Evolutionary conservation across 2,329 filamentous ascomycete species (phyloP).

Genomic region (Lecanoromycetidae sp.): DNA sequence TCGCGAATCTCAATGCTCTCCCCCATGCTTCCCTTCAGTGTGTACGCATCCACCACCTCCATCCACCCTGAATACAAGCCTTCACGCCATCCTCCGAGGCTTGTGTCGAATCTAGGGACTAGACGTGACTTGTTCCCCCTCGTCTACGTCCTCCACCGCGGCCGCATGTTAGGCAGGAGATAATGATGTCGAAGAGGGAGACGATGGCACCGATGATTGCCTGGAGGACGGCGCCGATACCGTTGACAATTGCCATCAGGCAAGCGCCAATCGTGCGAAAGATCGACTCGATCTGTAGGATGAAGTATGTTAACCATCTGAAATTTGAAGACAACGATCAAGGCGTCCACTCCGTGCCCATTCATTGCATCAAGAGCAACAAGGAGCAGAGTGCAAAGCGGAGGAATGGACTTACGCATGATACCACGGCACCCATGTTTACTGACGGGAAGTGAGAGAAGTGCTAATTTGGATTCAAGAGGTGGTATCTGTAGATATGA

Average conservation of each 20-base stretch:
- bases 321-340: background rate
- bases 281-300: constrained; percentile 42
- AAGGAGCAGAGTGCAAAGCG: no score
- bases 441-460: constrained; percentile 13
- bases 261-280: constrained; percentile 53
- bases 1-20: constrained; percentile 4
- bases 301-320: constrained; percentile 18
- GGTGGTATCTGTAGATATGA: no score
- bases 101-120: background rate
- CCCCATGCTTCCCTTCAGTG: background rate
- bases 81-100: background rate
- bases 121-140: constrained; percentile 20
- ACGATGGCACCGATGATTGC: constrained; percentile 58
- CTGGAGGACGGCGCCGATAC: constrained; percentile 51
- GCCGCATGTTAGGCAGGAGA: constrained; percentile 48
- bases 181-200: constrained; percentile 51
- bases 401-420: constrained; percentile 53
- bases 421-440: constrained; percentile 72
- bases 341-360: background rate
- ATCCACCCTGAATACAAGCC: background rate
- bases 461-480: no score
- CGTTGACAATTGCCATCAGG: constrained; percentile 57
- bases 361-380: background rate
- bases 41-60: background rate
- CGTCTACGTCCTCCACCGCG: constrained; percentile 25